Percentiles rank a stretch among this genome's conserved stretches.
Evolutionary conservation across 2,329 filamentous ascomycete genomes (phyloP).

Genomic region (Conoideocrella luteorostrata): DNA sequence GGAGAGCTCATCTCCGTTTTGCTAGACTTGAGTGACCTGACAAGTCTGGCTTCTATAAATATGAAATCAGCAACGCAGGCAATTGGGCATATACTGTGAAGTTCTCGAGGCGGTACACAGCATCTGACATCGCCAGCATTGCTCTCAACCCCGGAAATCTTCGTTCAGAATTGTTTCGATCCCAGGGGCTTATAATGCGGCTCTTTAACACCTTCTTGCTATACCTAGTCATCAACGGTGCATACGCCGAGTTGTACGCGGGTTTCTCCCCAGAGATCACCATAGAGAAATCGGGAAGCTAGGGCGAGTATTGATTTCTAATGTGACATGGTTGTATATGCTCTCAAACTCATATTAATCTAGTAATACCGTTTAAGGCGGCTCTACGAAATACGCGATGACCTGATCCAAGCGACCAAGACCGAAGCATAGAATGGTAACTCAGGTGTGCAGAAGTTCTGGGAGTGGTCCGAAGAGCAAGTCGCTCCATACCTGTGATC

Average conservation of each 20-base stretch:
- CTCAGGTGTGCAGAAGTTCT: background rate
- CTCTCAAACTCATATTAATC: background rate
- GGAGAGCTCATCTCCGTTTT: too few species aligned
- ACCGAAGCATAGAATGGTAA: background rate
- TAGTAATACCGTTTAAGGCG: background rate
- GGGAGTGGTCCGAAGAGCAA: slow-evolving; percentile 1
- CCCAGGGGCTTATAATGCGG: background rate
- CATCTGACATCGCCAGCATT: background rate
- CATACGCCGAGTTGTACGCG: background rate
- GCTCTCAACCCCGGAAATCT: background rate
- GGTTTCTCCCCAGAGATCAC: background rate
- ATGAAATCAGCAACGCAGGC: background rate
- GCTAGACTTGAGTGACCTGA: too few species aligned
- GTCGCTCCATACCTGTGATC: background rate
- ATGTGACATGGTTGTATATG: background rate
- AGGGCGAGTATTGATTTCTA: background rate
- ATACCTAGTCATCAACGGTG: background rate
- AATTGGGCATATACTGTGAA: background rate
- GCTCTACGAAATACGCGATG: background rate
- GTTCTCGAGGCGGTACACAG: background rate
- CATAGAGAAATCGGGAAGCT: background rate
- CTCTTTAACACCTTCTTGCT: background rate
- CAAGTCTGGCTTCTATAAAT: slow-evolving; percentile 1
- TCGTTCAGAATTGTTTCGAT: background rate
- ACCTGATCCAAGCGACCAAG: background rate